phyloP scores from a whole-genome alignment of 352 stramenopile genomes.

The Phytophthora podocarpi region DNA sequence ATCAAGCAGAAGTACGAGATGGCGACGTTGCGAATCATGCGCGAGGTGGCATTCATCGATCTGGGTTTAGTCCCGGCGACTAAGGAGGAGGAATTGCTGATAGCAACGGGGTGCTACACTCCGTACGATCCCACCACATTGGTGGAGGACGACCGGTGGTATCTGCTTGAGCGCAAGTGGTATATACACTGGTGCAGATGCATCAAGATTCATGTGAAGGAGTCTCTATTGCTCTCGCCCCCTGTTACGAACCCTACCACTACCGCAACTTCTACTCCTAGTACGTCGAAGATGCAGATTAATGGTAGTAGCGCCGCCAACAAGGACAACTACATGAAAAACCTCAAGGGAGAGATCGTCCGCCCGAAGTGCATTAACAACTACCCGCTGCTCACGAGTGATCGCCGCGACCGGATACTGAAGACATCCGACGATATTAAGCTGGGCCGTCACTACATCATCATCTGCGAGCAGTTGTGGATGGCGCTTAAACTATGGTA shows the following conservation, averaged over 20 bases:
- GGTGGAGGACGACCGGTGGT: slow-evolving; percentile 87
- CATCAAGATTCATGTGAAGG: slow-evolving; percentile 54
- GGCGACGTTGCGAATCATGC: slow-evolving; percentile 79
- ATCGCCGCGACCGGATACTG: slow-evolving; percentile 73
- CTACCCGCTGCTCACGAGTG: slow-evolving; percentile 70
- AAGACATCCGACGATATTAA: slow-evolving; percentile 80
- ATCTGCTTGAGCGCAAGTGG: slow-evolving; percentile 84
- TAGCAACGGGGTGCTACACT: slow-evolving; percentile 77
- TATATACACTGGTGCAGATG: slow-evolving; percentile 89
- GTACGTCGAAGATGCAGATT: slow-evolving; percentile 43
- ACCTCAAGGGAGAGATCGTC: slow-evolving; percentile 80
- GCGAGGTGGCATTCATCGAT: slow-evolving; percentile 85
- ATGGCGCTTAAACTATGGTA: slow-evolving; percentile 93
- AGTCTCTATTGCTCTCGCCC: slow-evolving; percentile 32
- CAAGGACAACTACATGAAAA: slow-evolving; percentile 76
- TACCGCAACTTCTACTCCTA: slow-evolving; percentile 30
- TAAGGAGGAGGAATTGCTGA: slow-evolving; percentile 81
- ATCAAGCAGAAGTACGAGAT: slow-evolving; percentile 80
- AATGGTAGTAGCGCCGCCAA: slow-evolving; percentile 27
- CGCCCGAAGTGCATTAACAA: slow-evolving; percentile 88
- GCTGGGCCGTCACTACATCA: slow-evolving; percentile 80
- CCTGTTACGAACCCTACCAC: slow-evolving; percentile 19
- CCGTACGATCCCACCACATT: slow-evolving; percentile 69
- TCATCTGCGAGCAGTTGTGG: slow-evolving; percentile 90
- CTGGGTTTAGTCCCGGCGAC: slow-evolving; percentile 69